Conservation (phyloP, 169 alveolate genomes). For the Besnoitia besnoiti region DNA sequence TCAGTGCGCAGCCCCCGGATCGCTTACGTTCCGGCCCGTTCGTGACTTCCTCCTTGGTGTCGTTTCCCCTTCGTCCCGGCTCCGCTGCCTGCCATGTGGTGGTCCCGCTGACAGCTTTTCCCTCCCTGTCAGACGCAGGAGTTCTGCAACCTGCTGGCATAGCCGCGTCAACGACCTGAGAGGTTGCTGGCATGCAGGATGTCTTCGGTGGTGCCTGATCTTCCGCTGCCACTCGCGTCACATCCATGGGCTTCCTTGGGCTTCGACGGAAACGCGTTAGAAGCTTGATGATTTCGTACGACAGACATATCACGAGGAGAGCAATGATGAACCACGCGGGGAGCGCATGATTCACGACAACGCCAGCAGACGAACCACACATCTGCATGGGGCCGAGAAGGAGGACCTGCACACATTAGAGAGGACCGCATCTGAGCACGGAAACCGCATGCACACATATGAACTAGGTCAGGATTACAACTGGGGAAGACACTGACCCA, state of each 20-base stretch:
- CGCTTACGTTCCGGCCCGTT: too few relatives aligned
- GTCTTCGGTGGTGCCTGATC: not conserved
- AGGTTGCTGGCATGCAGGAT: too few relatives aligned
- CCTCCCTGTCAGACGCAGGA: too few relatives aligned
- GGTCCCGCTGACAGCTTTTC: too few relatives aligned
- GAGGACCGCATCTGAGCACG: not conserved
- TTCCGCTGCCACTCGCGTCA: not conserved
- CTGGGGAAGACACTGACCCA: too few relatives aligned
- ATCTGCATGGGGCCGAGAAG: constrained; percentile 67
- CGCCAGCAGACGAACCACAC: constrained; percentile 63
- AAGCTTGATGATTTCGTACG: not conserved
- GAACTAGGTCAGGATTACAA: too few relatives aligned
- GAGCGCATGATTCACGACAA: constrained; percentile 41
- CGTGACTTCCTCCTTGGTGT: too few relatives aligned
- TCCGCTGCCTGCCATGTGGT: too few relatives aligned
- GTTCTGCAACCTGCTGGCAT: too few relatives aligned
- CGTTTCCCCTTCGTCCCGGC: too few relatives aligned
- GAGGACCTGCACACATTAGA: constrained; percentile 31
- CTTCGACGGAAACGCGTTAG: not conserved
- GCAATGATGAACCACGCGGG: constrained; percentile 64
- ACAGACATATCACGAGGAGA: constrained; percentile 7
- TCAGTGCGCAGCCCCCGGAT: too few relatives aligned
- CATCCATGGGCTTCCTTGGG: not conserved
- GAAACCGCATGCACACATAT: not conserved
- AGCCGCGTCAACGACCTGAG: too few relatives aligned